A percentile compares a stretch with the other conserved stretches of the same genome.
These are phyloP conservation scores for Pseudonitzschia delicatissima DNA, from an alignment of 108 stramenopile species.

Conservation along the genomic window DNA sequence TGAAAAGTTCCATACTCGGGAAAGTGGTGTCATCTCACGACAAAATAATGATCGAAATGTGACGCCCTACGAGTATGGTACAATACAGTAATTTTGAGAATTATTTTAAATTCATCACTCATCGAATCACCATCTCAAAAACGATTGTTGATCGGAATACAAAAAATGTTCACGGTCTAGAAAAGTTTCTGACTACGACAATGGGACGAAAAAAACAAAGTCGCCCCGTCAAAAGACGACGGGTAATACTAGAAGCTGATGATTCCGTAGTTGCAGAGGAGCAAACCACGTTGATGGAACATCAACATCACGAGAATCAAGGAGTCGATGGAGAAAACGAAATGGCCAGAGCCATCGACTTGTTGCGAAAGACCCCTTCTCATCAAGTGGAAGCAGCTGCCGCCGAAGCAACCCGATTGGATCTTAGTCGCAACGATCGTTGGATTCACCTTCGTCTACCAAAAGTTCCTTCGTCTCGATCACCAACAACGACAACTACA, in stretches of 20 bases:
- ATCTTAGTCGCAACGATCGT: slow-evolving; percentile 5
- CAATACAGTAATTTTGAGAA: no score
- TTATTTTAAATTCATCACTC: no score
- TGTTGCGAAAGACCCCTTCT: slow-evolving; percentile 13
- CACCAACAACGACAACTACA: not conserved
- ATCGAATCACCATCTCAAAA: no score
- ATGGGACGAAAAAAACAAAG: slow-evolving; percentile 9
- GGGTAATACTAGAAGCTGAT: not conserved
- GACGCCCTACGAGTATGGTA: no score
- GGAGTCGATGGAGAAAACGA: not conserved
- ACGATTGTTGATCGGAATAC: no score
- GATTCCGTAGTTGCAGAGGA: not conserved
- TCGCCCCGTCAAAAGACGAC: slow-evolving; percentile 3
- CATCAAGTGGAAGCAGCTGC: slow-evolving; percentile 29
- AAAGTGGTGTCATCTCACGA: no score
- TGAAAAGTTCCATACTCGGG: no score
- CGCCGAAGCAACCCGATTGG: slow-evolving; percentile 22
- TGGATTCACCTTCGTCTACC: slow-evolving; percentile 16
- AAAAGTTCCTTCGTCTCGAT: not conserved
- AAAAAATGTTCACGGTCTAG: no score
- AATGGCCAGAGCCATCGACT: slow-evolving; percentile 17
- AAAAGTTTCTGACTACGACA: no score
- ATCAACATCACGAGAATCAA: not conserved
- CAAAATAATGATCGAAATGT: no score
- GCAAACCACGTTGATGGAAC: not conserved